Evolutionary conservation across 2,329 filamentous ascomycete species (phyloP), one percentile per base, ranked within the genome.

Genomic region (Diaporthe velutina): DNA sequence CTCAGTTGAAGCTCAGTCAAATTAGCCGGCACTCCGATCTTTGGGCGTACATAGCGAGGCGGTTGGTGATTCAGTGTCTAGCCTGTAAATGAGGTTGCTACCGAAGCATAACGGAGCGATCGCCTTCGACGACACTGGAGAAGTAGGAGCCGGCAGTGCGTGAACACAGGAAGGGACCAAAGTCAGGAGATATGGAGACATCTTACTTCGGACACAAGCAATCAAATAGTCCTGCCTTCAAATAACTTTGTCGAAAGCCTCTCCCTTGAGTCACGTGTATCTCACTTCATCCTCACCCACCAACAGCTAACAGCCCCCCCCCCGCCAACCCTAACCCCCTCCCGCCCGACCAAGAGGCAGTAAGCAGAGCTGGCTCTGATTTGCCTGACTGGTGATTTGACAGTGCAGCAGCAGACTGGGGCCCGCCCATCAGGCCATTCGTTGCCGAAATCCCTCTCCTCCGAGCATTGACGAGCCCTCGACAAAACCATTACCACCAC

Each of bases 361-460:
- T 28, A 40, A 48, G 28, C 7, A 13, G 25, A 50, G 45, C 28
- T 48, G 60, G 60, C 30, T 66, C 61, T 50, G 61, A 66, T 66
- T 66, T 66, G 61, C 28, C 61, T 50, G 61, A 40, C 42, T 48
- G 61, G 45, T 66, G 61, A 66, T 66, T 66, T 66, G 61, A 66
- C 64, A 52, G 64, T 52, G 64, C 45, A 15, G 40, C 25, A 40
- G 42, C 19, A 45, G 64, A 57, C 50, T 35, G 57, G 66, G 57
- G n/a, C 55, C 72, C 60, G 68, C 72, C 73, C 73, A 70, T 75
- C 74, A 48, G 60, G 60, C 74, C 70, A 76, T 38, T 64, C 68
- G 74, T 73, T 76, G 60, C 60, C 72, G 68, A 74, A 76, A 76
- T 74, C 71, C 74, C 73, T 74, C 72, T 73, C 74, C 60, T 76